Evolutionary conservation across 352 stramenopile genomes (phyloP).

Genomic region (Globisporangium uncinulatum): DNA sequence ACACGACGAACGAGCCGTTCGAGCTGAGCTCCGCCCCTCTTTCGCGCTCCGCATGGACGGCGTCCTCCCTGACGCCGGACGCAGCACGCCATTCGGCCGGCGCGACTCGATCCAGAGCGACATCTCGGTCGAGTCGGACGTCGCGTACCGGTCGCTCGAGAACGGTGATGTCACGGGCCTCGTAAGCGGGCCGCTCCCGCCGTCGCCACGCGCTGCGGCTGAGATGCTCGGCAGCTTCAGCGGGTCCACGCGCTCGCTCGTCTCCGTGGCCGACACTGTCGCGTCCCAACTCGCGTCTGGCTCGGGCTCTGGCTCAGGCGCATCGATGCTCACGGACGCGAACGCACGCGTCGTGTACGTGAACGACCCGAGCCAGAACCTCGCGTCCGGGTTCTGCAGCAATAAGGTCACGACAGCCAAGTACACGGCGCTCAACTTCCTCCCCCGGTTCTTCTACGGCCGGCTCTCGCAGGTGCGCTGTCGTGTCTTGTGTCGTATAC

Average conservation of each 20-base stretch:
- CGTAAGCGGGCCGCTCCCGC: constrained; percentile 1
- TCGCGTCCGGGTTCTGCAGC: constrained; percentile 50
- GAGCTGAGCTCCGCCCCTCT: not conserved
- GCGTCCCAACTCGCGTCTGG: not conserved
- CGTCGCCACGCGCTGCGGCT: not conserved
- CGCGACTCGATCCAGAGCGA: constrained; percentile 34
- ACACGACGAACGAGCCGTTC: not conserved
- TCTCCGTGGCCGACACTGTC: constrained; percentile 7
- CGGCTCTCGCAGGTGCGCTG: constrained; percentile 62
- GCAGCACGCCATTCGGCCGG: constrained; percentile 5
- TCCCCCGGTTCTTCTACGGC: constrained; percentile 81
- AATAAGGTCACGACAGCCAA: constrained; percentile 83
- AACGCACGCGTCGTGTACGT: constrained; percentile 69
- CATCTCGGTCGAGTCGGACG: constrained; percentile 34
- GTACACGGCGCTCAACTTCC: constrained; percentile 86
- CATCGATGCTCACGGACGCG: constrained; percentile 25
- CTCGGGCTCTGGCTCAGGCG: not conserved
- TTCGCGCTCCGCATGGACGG: constrained; percentile 9
- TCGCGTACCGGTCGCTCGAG: constrained; percentile 39
- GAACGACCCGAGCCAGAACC: constrained; percentile 57
- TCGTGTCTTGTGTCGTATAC: not conserved
- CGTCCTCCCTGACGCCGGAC: constrained; percentile 8
- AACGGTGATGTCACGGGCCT: constrained; percentile 24
- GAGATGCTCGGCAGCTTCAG: constrained; percentile 3
- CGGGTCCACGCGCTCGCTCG: constrained; percentile 9